Conservation (phyloP, 2,329 filamentous ascomycete species). For the Juglanconis sp. region DNA sequence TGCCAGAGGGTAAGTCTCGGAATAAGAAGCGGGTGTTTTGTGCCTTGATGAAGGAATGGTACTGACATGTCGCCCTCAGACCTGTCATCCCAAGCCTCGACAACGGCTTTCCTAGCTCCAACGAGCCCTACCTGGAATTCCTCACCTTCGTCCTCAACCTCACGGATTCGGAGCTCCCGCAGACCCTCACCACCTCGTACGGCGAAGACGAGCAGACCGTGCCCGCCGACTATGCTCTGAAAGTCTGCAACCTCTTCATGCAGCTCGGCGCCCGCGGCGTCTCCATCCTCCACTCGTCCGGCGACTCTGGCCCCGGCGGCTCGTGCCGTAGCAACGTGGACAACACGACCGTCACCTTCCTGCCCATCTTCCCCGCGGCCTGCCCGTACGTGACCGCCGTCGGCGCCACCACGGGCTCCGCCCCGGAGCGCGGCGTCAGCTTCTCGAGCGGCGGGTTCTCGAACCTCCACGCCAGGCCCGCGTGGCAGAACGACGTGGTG, state of each 20-base stretch:
- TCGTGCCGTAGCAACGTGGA: constrained; percentile 14
- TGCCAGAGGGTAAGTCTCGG: constrained; percentile 15
- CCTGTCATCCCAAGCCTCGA: constrained; percentile 52
- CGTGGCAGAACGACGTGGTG: constrained; percentile 32
- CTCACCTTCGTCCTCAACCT: constrained; percentile 57
- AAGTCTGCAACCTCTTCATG: constrained; percentile 61
- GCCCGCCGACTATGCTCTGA: constrained; percentile 55
- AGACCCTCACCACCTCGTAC: constrained; percentile 62
- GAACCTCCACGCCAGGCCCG: constrained; percentile 33
- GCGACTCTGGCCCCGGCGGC: constrained; percentile 8
- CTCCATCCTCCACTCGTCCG: constrained; percentile 52
- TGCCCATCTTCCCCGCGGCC: constrained; percentile 25
- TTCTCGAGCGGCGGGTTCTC: constrained; percentile 39
- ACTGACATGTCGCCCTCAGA: constrained; percentile 32
- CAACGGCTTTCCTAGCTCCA: constrained; percentile 53
- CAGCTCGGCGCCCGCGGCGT: constrained; percentile 63
- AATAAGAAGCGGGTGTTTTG: neutral
- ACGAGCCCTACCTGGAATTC: constrained; percentile 67
- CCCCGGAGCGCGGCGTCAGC: constrained; percentile 33
- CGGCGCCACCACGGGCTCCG: constrained; percentile 46
- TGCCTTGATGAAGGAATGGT: neutral
- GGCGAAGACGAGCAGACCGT: constrained; percentile 64
- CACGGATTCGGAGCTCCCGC: constrained; percentile 47
- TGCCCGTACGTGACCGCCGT: constrained; percentile 57
- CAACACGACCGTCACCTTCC: constrained; percentile 15